These are phyloP conservation scores for Aspergillus neotritici DNA, from an alignment of 2,329 filamentous ascomycete species.

Conservation along the genomic window DNA sequence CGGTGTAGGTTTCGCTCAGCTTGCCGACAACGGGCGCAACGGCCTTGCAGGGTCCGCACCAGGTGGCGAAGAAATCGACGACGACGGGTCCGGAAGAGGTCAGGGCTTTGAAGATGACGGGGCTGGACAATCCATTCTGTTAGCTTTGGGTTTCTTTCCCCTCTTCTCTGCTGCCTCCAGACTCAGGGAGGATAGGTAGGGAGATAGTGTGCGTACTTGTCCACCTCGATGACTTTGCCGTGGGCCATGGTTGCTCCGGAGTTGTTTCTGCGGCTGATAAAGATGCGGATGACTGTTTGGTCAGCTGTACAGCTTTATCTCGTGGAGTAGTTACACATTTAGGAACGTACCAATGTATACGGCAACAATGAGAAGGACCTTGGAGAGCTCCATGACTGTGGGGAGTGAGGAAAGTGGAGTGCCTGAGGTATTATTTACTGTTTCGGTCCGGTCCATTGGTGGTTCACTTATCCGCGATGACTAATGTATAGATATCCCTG, in stretches of 20 bases:
- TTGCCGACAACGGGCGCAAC: slow-evolving; percentile 49
- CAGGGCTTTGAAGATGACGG: slow-evolving; percentile 54
- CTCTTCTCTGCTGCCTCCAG: no score
- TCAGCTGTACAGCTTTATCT: background rate
- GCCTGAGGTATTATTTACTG: no score
- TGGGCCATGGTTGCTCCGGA: slow-evolving; percentile 24
- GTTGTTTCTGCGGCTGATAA: slow-evolving; percentile 9
- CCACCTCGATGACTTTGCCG: slow-evolving; percentile 33
- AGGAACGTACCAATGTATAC: no score
- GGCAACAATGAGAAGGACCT: no score
- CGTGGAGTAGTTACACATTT: no score
- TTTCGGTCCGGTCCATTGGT: no score
- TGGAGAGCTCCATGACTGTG: background rate
- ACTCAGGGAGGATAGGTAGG: no score
- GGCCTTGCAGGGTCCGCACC: slow-evolving; percentile 54
- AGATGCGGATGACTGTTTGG: slow-evolving; percentile 11
- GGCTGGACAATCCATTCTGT: slow-evolving; percentile 41
- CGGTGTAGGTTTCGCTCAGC: slow-evolving; percentile 47
- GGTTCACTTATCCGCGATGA: no score
- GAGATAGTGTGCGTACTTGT: slow-evolving; percentile 24
- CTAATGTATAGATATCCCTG: no score
- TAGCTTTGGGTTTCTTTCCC: background rate
- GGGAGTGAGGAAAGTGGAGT: no score
- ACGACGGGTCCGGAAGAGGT: slow-evolving; percentile 48
- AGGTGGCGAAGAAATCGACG: slow-evolving; percentile 51